These are phyloP conservation scores for Clausena lansium DNA, from an alignment of 345 rosid species.

Conservation along the genomic window DNA sequence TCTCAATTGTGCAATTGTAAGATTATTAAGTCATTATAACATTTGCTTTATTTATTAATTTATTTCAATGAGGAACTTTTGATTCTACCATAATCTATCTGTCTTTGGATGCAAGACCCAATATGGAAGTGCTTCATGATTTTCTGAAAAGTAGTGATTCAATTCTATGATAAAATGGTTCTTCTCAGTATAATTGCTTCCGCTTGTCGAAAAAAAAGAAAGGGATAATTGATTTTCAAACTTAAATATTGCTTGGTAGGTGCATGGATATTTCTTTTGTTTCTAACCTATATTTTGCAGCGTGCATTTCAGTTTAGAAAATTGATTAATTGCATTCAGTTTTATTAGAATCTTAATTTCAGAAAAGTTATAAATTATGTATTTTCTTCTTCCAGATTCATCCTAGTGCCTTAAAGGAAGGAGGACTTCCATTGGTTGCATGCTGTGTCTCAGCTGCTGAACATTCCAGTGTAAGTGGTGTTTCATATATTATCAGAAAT, in stretches of 20 bases:
- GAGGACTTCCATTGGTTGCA: conserved; percentile 79
- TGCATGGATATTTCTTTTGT: neutral
- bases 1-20: too few relatives aligned
- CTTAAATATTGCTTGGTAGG: neutral
- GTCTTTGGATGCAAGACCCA: neutral
- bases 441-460: conserved; percentile 86
- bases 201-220: too few relatives aligned
- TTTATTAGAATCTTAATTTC: neutral
- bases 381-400: conserved; percentile 56
- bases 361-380: neutral
- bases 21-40: too few relatives aligned
- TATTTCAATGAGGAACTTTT: too few relatives aligned
- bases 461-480: conserved; percentile 69
- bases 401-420: conserved; percentile 82
- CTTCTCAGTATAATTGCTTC: neutral
- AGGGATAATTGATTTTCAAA: neutral
- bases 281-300: neutral
- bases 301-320: neutral
- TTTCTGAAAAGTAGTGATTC: neutral
- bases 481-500: neutral
- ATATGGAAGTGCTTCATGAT: neutral
- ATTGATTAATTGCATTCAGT: neutral
- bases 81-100: neutral
- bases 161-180: neutral
- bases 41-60: too few relatives aligned